These are phyloP conservation scores for Ascochyta fabae DNA, from an alignment of 2,329 filamentous ascomycete genomes.

Conservation along the genomic window DNA sequence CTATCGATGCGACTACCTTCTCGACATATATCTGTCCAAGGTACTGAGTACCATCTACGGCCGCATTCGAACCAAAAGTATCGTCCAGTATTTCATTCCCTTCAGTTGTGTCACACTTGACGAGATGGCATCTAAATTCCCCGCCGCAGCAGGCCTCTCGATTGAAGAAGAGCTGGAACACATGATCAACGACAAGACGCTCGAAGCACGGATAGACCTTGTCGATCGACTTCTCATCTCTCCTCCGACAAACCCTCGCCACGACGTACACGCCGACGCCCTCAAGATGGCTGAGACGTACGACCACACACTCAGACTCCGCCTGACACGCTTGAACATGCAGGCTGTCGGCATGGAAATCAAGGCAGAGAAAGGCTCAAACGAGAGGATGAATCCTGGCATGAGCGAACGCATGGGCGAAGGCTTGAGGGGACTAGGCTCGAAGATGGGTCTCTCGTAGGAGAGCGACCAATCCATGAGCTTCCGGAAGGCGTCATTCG, in stretches of 20 bases:
- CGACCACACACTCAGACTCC: constrained; percentile 75
- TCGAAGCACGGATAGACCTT: constrained; percentile 83
- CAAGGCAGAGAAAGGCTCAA: constrained; percentile 31
- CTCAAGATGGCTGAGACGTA: constrained; percentile 73
- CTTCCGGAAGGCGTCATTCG: not conserved
- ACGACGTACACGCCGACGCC: constrained; percentile 72
- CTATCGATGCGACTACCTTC: constrained; percentile 83
- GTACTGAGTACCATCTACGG: constrained; percentile 75
- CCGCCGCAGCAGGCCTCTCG: constrained; percentile 52
- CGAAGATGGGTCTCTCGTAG: constrained; percentile 41
- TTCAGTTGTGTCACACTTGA: constrained; percentile 86
- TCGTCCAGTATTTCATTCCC: constrained; percentile 88
- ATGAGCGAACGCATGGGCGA: constrained; percentile 33
- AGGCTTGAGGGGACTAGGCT: constrained; percentile 37
- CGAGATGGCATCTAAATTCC: constrained; percentile 80
- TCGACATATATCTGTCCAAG: constrained; percentile 83
- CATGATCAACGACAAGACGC: constrained; percentile 75
- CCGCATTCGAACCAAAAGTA: constrained; percentile 85
- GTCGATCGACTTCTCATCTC: constrained; percentile 81
- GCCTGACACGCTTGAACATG: constrained; percentile 79
- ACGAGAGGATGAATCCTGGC: constrained; percentile 20
- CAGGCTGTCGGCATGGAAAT: constrained; percentile 77
- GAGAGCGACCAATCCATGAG: not conserved
- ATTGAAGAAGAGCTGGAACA: constrained; percentile 76
- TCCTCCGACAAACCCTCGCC: constrained; percentile 69